Conservation (phyloP, 352 stramenopile species). For the Plasmopara halstedii region DNA sequence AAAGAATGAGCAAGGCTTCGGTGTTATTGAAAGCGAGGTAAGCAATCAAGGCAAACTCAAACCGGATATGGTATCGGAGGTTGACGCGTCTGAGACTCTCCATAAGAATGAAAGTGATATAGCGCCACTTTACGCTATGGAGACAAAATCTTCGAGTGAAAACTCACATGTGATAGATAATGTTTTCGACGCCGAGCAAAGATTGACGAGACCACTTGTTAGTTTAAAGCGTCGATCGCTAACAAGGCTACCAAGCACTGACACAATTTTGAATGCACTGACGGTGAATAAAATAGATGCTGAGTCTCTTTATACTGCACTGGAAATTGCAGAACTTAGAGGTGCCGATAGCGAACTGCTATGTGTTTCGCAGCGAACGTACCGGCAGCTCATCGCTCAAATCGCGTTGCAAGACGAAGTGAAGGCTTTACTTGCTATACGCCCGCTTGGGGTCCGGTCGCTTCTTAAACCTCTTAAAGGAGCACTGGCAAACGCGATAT, state of each 20-base stretch:
- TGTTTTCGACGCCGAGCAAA: slow-evolving; percentile 8
- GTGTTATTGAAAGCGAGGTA: not conserved
- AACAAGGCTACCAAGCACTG: slow-evolving; percentile 17
- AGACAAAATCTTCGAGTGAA: slow-evolving; percentile 1
- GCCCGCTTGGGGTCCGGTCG: slow-evolving; percentile 66
- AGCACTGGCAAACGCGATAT: slow-evolving; percentile 37
- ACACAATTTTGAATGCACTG: slow-evolving; percentile 40
- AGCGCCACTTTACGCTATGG: not conserved
- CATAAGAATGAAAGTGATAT: not conserved
- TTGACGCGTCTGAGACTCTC: not conserved
- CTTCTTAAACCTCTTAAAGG: slow-evolving; percentile 56
- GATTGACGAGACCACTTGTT: slow-evolving; percentile 3
- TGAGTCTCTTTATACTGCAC: slow-evolving; percentile 66
- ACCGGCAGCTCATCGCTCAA: slow-evolving; percentile 64
- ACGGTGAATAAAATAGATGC: slow-evolving; percentile 58
- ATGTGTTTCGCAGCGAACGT: slow-evolving; percentile 43
- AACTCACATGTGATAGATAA: not conserved
- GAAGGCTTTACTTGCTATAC: slow-evolving; percentile 55
- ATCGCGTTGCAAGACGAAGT: slow-evolving; percentile 72
- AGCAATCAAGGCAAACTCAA: not conserved
- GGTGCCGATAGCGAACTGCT: slow-evolving; percentile 48
- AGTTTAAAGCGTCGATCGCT: slow-evolving; percentile 5
- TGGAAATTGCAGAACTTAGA: slow-evolving; percentile 59
- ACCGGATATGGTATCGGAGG: not conserved
- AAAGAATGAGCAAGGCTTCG: not conserved